These are phyloP conservation scores for Allium cepa DNA, from an alignment of 106 monocot genomes.

Conservation along the genomic window DNA sequence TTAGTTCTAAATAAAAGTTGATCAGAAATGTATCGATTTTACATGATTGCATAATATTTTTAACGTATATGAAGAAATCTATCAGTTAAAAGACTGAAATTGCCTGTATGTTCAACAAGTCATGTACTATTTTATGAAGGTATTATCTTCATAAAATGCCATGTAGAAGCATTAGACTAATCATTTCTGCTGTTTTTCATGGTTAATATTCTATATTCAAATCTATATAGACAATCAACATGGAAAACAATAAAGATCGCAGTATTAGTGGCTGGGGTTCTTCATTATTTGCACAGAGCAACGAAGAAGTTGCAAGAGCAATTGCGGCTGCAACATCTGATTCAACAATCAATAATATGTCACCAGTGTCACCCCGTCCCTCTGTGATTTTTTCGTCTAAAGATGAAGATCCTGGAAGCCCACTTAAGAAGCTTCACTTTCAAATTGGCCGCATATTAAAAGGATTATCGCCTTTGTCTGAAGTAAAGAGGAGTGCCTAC, in stretches of 20 bases:
- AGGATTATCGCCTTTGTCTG: conserved; percentile 70
- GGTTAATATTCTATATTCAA: background rate
- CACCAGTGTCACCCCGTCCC: conserved; percentile 41
- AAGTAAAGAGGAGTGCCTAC: conserved; percentile 58
- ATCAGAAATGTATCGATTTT: too few relatives aligned
- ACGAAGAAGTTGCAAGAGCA: conserved; percentile 53
- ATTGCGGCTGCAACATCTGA: conserved; percentile 60
- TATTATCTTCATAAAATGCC: too few relatives aligned
- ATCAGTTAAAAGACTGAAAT: too few relatives aligned
- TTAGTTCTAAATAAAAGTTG: too few relatives aligned
- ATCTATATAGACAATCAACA: conserved; percentile 6
- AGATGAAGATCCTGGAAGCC: conserved; percentile 53
- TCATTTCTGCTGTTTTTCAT: background rate
- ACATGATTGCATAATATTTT: too few relatives aligned
- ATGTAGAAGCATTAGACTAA: too few relatives aligned
- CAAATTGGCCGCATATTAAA: conserved; percentile 61
- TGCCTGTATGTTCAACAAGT: too few relatives aligned
- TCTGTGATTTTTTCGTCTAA: conserved; percentile 71
- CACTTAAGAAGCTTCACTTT: conserved; percentile 69
- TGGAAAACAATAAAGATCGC: conserved; percentile 65
- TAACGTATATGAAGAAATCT: too few relatives aligned
- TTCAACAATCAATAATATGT: conserved; percentile 18
- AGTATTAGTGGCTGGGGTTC: conserved; percentile 47
- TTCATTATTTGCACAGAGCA: conserved; percentile 59
- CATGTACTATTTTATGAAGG: too few relatives aligned